Base-by-base conservation (phyloP, 2,329 filamentous ascomycete genomes). In the Macrophomina tecta region DNA sequence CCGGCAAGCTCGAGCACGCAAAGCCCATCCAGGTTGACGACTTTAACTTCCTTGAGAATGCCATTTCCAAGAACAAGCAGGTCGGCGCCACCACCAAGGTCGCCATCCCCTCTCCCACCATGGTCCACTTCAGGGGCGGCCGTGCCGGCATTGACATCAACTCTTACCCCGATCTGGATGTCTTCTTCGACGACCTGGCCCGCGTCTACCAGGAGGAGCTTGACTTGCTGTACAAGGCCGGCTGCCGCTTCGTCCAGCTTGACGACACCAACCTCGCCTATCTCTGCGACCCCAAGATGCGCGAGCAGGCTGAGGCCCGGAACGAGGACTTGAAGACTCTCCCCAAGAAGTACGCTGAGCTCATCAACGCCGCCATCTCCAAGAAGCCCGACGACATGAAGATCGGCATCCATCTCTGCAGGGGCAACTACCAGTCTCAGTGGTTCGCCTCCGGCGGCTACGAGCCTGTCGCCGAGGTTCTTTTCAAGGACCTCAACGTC, bases 191-290 rank as follows among this genome's bases (percentile, higher is more conserved):
- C 18, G 85, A 87, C 71, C 78, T 87, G 11, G 84, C 84, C 9
- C 77, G 79, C 63, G 85, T 84, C 5, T 87, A 84, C 76, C 85
- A 86, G 75, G 81, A 83, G 73, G 85, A 87, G 74, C 78, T 87
- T 5, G 80, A 78, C 67, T 81, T 82, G 52, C 76, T 86, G n/a
- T 85, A 87, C 76, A 74, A 78, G 36, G 84, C 85, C 1, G 85
- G 85, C 6, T 84, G 82, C 74, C 82, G 85, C 70, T 85, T 86
- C 71, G 82, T 87, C 12, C 85, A 87, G 77, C 80, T 87, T 64
- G 85, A 87, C 74, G 85, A 87, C 77, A 87, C 85, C 18, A 87
- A 87, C 74, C 79, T 87, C n/a, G 84, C 85, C 16, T 87, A 86
- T 73, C 82, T 87, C 11, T 87, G 85, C 77, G 85, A 87, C 72